Base-by-base conservation (phyloP, 2,329 filamentous ascomycete genomes). In the Nannizzia gypsea region DNA sequence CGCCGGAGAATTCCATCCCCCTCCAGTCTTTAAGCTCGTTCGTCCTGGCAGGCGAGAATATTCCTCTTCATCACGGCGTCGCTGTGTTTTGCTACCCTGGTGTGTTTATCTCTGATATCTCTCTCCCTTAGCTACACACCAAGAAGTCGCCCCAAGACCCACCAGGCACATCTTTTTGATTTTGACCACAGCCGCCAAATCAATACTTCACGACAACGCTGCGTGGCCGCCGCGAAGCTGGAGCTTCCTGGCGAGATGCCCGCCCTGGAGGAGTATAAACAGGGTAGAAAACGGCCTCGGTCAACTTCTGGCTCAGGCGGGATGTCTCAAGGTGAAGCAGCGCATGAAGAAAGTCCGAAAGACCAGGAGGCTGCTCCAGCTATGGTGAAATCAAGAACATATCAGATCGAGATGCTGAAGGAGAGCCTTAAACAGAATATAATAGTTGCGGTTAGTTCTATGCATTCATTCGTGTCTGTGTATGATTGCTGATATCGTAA, bases 391-490 rank as follows among this genome's bases (percentile, higher is more conserved):
- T 66, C 74, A 1, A 71, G 87, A 54, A 81, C 80, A 0, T 92
- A 91, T 66, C 88, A 92, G 71, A 68, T 81, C 20, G 88, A 91
- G 72, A 90, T 92, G 88, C 77, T 88, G 58, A 79, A 86, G 61
- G 80, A 82, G 67, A 89, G 86, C 66, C 75, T 88, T 66, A 78
- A 80, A 62, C 75, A 79, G 54, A 91, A 90, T 68, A 81, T 86
- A 34, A 89, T 91, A 64, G 83, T 90, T 58, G 83, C 83, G 26
- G 86, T 89, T 74, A 64, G 72, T 66, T 44, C 20, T 22, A 17
- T 50, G 24, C 20, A n/a, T 42, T 13, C 24, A 26, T 17, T 28
- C 6, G 28, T 3, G 11, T 4, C 17, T 2, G n/a, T 3, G 5
- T 6, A 8, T 1, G 6, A 11, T 3, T 34, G 36, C 9, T 54